Evolutionary conservation across 306 rosid species (phyloP).

Genomic region (Betula pendula): DNA sequence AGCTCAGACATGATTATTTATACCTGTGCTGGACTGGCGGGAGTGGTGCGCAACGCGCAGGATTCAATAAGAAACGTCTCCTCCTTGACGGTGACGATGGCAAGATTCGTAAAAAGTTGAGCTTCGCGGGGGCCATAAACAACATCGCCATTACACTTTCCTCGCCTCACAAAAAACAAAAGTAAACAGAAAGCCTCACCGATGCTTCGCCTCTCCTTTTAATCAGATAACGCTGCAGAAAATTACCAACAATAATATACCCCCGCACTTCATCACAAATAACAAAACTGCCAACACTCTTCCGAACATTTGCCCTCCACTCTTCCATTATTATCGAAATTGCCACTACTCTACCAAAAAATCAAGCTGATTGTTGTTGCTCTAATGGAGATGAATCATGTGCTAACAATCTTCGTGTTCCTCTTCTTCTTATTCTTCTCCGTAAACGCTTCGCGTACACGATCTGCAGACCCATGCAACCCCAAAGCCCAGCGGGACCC

Average conservation of each 20-base stretch:
- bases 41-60: conserved; percentile 41
- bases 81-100: conserved; percentile 9
- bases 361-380: background rate
- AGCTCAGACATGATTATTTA: background rate
- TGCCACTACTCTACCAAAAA: background rate
- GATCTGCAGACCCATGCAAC: conserved; percentile 39
- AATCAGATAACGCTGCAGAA: conserved; percentile 20
- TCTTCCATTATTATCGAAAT: background rate
- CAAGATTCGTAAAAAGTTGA: conserved; percentile 4
- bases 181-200: background rate
- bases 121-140: conserved; percentile 17
- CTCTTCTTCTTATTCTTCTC: conserved; percentile 11
- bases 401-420: conserved; percentile 2
- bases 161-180: background rate
- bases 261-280: conserved; percentile 12
- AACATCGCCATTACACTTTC: conserved; percentile 41
- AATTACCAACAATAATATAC: background rate
- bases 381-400: conserved; percentile 21
- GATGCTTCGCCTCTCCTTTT: background rate
- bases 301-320: background rate
- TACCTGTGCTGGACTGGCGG: conserved; percentile 47
- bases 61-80: conserved; percentile 32
- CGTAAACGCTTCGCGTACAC: conserved; percentile 15
- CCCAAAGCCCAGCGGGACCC: conserved; percentile 26
- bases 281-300: conserved; percentile 36